Conservation (phyloP, 2,329 filamentous ascomycete species). For the Colletotrichum tamarilloi region DNA sequence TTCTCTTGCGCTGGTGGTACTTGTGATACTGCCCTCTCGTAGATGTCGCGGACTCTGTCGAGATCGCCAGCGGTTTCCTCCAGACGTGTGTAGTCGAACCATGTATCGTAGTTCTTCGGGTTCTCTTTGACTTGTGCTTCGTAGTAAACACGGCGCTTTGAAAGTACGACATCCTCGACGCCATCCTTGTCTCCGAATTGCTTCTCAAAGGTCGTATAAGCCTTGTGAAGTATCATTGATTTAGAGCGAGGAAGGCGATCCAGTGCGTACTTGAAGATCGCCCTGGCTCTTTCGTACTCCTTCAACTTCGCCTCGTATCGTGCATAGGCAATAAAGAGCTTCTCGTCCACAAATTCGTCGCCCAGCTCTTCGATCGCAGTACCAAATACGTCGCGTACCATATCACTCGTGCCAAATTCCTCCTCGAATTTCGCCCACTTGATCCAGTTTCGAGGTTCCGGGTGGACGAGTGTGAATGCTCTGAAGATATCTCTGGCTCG, state of each 20-base stretch:
- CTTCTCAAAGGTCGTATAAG: conserved; percentile 98
- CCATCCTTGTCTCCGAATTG: conserved; percentile 95
- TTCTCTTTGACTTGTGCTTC: conserved; percentile 95
- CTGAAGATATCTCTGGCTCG: conserved; percentile 90
- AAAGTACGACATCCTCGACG: conserved; percentile 95
- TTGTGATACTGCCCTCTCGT: conserved; percentile 95
- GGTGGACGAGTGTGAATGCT: conserved; percentile 90
- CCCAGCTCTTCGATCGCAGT: conserved; percentile 88
- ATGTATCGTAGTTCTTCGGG: conserved; percentile 94
- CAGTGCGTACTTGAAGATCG: conserved; percentile 96
- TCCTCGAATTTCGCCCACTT: conserved; percentile 99
- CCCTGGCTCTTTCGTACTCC: conserved; percentile 91
- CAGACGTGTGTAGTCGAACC: conserved; percentile 94
- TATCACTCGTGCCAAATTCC: conserved; percentile 90
- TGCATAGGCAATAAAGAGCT: conserved; percentile 95
- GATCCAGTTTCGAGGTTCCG: conserved; percentile 96
- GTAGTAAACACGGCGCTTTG: conserved; percentile 91
- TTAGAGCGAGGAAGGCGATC: conserved; percentile 91
- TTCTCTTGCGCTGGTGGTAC: conserved; percentile 96
- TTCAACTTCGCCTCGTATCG: conserved; percentile 94
- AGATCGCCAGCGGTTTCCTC: conserved; percentile 87
- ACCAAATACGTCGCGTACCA: conserved; percentile 93
- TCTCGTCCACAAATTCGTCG: conserved; percentile 96
- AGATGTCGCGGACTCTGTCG: conserved; percentile 89
- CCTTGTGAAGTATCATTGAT: conserved; percentile 86